Percentiles rank a stretch among this genome's conserved stretches.
Conservation (phyloP, 2,329 filamentous ascomycete species). For the Mycosphaerelloides madeirae region DNA sequence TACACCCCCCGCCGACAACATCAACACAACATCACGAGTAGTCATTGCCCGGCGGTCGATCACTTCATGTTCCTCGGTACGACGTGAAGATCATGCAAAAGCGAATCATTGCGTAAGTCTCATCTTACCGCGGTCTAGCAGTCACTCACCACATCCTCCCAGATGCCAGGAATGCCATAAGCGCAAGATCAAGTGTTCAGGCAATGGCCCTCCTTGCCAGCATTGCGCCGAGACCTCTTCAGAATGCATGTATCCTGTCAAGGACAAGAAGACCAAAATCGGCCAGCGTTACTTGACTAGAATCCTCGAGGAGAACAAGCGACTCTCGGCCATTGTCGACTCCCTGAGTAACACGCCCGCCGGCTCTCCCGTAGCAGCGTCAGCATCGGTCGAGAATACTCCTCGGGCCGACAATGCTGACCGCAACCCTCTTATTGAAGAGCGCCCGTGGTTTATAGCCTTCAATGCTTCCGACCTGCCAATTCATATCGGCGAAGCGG, state of each 20-base stretch:
- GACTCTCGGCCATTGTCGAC: conserved; percentile 17
- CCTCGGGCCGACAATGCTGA: conserved; percentile 26
- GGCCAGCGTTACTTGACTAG: conserved; percentile 30
- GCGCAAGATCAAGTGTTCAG: conserved; percentile 35
- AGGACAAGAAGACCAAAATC: conserved; percentile 31
- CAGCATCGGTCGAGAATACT: conserved; percentile 6
- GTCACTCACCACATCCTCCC: not conserved
- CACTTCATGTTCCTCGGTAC: no score
- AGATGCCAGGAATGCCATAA: conserved; percentile 29
- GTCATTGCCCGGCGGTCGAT: no score
- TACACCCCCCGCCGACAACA: no score
- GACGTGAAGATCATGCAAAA: no score
- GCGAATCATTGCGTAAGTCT: no score
- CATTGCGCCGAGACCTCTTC: conserved; percentile 23
- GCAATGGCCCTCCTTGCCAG: conserved; percentile 29
- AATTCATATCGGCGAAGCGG: conserved; percentile 36
- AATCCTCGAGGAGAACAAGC: conserved; percentile 30
- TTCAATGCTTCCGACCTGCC: conserved; percentile 31
- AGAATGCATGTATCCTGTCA: conserved; percentile 27
- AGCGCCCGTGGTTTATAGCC: conserved; percentile 35
- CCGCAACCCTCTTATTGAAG: conserved; percentile 34
- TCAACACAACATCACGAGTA: no score
- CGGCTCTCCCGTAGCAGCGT: conserved; percentile 1
- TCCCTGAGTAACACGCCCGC: conserved; percentile 8
- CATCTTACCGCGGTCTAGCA: no score